These are phyloP conservation scores for Acrasis kona DNA, from an alignment of 78 protist species.

Conservation along the genomic window DNA sequence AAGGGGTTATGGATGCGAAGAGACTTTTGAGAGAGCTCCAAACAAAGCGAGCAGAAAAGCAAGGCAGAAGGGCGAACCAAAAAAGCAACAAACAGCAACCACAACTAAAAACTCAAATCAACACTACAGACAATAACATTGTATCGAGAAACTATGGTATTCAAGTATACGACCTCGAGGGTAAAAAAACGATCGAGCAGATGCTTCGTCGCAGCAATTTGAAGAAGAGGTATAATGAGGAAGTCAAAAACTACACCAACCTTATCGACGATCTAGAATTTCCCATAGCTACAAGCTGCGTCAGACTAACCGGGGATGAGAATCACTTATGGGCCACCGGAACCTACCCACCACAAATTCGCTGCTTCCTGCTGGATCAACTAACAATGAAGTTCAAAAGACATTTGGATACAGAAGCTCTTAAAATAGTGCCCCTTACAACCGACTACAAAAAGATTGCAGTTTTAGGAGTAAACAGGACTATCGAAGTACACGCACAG, in stretches of 20 bases:
- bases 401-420: constrained; percentile 58
- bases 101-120: too few relatives aligned
- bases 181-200: not conserved
- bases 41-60: too few relatives aligned
- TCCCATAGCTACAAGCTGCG: constrained; percentile 46
- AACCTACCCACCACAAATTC: constrained; percentile 80
- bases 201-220: not conserved
- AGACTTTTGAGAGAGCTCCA: too few relatives aligned
- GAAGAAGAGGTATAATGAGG: constrained; percentile 24
- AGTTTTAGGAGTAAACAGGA: constrained; percentile 63
- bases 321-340: constrained; percentile 72
- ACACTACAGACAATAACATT: too few relatives aligned
- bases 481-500: constrained; percentile 85
- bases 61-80: too few relatives aligned
- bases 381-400: constrained; percentile 78
- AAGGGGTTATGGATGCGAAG: too few relatives aligned
- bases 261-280: constrained; percentile 91
- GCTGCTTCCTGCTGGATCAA: constrained; percentile 69
- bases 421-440: constrained; percentile 30
- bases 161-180: not conserved
- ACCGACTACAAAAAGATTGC: constrained; percentile 86
- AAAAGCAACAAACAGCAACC: too few relatives aligned
- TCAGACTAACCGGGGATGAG: constrained; percentile 60
- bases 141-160: too few relatives aligned
- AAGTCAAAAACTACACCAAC: constrained; percentile 54